Evolutionary conservation across 2,329 filamentous ascomycete genomes (phyloP).

Genomic region (Colletotrichum sp.): DNA sequence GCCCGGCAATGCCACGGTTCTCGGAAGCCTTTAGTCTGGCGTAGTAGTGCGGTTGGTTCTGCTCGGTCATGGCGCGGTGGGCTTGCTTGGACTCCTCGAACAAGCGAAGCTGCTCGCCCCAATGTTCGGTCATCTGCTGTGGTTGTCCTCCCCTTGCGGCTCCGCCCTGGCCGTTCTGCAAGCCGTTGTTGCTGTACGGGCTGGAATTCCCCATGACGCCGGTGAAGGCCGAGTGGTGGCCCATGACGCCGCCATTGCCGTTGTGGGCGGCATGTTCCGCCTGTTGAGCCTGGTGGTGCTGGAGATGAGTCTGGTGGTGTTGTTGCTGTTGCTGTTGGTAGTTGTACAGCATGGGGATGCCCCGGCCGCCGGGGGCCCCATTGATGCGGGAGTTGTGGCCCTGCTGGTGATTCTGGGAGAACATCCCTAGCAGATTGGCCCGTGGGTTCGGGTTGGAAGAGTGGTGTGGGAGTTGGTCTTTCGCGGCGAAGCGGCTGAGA

Average conservation of each 20-base stretch:
- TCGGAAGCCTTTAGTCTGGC: slow-evolving; percentile 73
- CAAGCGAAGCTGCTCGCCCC: slow-evolving; percentile 85
- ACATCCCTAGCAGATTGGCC: slow-evolving; percentile 62
- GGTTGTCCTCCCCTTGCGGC: slow-evolving; percentile 54
- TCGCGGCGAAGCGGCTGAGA: slow-evolving; percentile 35
- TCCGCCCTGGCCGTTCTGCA: slow-evolving; percentile 63
- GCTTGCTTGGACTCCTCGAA: slow-evolving; percentile 78
- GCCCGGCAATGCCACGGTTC: slow-evolving; percentile 69
- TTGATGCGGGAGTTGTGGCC: slow-evolving; percentile 80
- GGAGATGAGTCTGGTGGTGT: slow-evolving; percentile 68
- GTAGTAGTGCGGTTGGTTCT: slow-evolving; percentile 72
- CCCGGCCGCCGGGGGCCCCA: slow-evolving; percentile 66
- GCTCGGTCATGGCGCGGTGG: slow-evolving; percentile 73
- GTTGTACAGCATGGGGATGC: slow-evolving; percentile 71
- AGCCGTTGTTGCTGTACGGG: slow-evolving; percentile 57
- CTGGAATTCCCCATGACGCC: slow-evolving; percentile 70
- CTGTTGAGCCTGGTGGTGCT: slow-evolving; percentile 66
- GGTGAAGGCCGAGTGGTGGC: slow-evolving; percentile 66
- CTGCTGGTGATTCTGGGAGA: slow-evolving; percentile 74
- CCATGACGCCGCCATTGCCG: slow-evolving; percentile 58
- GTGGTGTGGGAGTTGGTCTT: slow-evolving; percentile 27
- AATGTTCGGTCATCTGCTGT: slow-evolving; percentile 70
- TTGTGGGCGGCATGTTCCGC: slow-evolving; percentile 61
- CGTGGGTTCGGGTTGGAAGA: slow-evolving; percentile 27
- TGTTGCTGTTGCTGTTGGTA: slow-evolving; percentile 67